Conservation (phyloP, 2,329 filamentous ascomycete species). For the Trichothecium roseum region DNA sequence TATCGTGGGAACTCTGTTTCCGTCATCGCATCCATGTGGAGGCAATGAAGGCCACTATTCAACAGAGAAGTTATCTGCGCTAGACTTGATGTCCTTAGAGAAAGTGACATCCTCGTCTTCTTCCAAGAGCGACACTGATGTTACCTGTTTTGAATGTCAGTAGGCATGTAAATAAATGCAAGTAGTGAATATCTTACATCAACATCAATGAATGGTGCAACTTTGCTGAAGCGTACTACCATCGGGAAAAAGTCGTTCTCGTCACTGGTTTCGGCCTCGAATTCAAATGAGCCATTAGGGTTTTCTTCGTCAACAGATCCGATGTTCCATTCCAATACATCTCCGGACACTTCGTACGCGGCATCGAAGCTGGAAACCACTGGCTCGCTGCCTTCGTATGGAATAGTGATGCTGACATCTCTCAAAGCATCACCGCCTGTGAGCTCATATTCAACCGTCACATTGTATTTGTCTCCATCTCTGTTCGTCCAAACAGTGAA, state of each 20-base stretch:
- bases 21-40: too few relatives aligned
- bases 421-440: constrained; percentile 68
- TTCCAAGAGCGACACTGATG: constrained; percentile 59
- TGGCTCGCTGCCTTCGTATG: constrained; percentile 79
- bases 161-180: constrained; percentile 1
- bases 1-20: too few relatives aligned
- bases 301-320: constrained; percentile 78
- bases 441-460: constrained; percentile 94
- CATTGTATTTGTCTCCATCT: constrained; percentile 69
- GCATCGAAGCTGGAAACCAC: constrained; percentile 88
- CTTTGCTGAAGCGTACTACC: constrained; percentile 81
- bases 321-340: constrained; percentile 89
- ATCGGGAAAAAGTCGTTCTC: constrained; percentile 98
- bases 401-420: constrained; percentile 81
- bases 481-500: constrained; percentile 98
- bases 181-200: constrained; percentile 55
- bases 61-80: constrained; percentile 66
- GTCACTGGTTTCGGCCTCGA: constrained; percentile 78
- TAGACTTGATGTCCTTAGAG: constrained; percentile 70
- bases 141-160: constrained; percentile 37
- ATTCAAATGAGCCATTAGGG: constrained; percentile 81
- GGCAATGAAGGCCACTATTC: too few relatives aligned
- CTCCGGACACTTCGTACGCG: constrained; percentile 85
- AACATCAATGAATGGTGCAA: constrained; percentile 78
- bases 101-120: constrained; percentile 72